Conservation (phyloP, 805 yeast genomes). For the Candida nitratophila region DNA sequence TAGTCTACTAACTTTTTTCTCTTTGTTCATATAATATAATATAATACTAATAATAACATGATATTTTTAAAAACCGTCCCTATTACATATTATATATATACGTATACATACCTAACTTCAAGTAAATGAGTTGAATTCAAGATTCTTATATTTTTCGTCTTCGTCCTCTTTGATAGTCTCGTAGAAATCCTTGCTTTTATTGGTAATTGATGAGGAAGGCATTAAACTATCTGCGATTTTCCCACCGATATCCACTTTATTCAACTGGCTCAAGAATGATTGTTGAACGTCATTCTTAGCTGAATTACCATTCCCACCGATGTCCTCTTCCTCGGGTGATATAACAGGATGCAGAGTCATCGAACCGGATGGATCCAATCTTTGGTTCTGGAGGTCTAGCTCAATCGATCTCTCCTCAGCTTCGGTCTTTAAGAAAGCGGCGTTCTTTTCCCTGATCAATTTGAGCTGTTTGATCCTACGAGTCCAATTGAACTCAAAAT, state of each 20-base stretch:
- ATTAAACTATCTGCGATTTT: not conserved
- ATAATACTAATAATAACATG: too few relatives aligned
- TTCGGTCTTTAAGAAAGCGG: not conserved
- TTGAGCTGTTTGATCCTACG: conserved; percentile 53
- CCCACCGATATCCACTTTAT: not conserved
- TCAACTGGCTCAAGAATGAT: conserved; percentile 8
- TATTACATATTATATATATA: too few relatives aligned
- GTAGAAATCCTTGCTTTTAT: not conserved
- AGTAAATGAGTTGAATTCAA: conserved; percentile 26
- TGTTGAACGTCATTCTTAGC: conserved; percentile 1
- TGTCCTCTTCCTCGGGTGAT: not conserved
- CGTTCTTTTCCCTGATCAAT: conserved; percentile 2
- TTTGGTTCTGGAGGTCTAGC: not conserved
- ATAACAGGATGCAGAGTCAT: not conserved
- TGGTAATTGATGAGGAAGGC: not conserved
- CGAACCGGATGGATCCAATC: not conserved
- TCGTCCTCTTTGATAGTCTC: conserved; percentile 9
- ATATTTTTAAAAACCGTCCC: too few relatives aligned
- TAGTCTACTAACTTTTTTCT: too few relatives aligned
- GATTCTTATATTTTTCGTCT: conserved; percentile 16
- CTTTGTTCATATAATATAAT: too few relatives aligned
- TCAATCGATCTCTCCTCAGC: conserved; percentile 2
- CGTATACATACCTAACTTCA: not conserved
- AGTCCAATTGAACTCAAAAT: conserved; percentile 59
- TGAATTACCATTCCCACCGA: not conserved